Conservation (phyloP, 768 basidiomycete genomes). For the Lactarius sp. region DNA sequence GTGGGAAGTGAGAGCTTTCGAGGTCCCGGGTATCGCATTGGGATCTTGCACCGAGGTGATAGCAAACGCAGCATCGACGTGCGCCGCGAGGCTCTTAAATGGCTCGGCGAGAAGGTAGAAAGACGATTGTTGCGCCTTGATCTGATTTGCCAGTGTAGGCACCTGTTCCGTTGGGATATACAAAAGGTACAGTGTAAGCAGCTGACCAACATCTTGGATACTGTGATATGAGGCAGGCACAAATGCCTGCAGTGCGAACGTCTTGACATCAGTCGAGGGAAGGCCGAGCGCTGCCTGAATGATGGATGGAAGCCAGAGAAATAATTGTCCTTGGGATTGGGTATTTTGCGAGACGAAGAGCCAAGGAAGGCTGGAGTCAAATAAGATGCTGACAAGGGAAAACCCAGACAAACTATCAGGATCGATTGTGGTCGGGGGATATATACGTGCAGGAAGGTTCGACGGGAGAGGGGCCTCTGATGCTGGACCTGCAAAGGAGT, state of each 20-base stretch:
- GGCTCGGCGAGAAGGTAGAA: slow-evolving; percentile 49
- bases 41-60: slow-evolving; percentile 45
- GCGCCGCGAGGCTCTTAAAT: slow-evolving; percentile 46
- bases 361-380: slow-evolving; percentile 61
- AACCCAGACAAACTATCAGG: slow-evolving; percentile 35
- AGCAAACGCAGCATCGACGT: slow-evolving; percentile 65
- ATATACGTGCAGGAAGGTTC: slow-evolving; percentile 58
- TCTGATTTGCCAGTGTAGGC: slow-evolving; percentile 54
- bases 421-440: slow-evolving; percentile 34
- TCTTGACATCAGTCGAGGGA: slow-evolving; percentile 36
- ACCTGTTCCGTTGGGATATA: slow-evolving; percentile 60
- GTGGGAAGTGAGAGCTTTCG: slow-evolving; percentile 22
- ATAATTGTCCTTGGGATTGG: slow-evolving; percentile 69
- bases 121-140: slow-evolving; percentile 53
- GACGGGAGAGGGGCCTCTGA: slow-evolving; percentile 44
- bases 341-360: slow-evolving; percentile 52
- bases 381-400: slow-evolving; percentile 59
- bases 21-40: slow-evolving; percentile 25
- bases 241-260: slow-evolving; percentile 63
- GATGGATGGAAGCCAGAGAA: slow-evolving; percentile 59
- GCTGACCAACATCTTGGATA: slow-evolving; percentile 40
- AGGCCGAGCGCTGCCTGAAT: slow-evolving; percentile 44
- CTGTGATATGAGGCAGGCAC: slow-evolving; percentile 53
- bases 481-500: slow-evolving; percentile 29
- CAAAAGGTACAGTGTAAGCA: slow-evolving; percentile 68